Evolutionary conservation across 345 rosid genomes (phyloP), one percentile per base, ranked within the genome.

Genomic region (Gossypium longicalyx): DNA sequence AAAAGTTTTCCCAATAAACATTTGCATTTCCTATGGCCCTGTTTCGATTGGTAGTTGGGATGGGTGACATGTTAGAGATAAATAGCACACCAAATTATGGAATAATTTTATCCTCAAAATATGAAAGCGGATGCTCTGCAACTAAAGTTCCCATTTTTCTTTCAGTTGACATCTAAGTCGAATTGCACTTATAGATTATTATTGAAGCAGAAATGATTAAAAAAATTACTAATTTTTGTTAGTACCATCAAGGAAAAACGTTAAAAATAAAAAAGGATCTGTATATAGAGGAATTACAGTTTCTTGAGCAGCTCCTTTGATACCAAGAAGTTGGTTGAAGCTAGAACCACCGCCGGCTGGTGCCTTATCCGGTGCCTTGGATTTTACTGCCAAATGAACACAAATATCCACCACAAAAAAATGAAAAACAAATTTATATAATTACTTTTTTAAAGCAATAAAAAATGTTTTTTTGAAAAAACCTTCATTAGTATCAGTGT

Each of bases 271-370:
- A 66, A 45, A 67, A 0, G 6, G 54, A 20, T 67, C 53, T 20
- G n/a, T 44, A 12, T 6, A 45, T 45, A 15, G 52, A 25, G 34
- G 52, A 72, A 84, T 87, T 67, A 94, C 98, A 58, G 93, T 86
- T 77, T 92, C 98, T 85, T 87, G 91, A 60, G 95, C 74, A 9
- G 98, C 98, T 80, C 98, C 98, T 86, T 89, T 94, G 81, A 94
- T 94, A 49, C 98, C 98, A 38, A 94, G 97, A 83, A 94, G 93
- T 82, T 94, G 98, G 78, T 94, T 92, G 82, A 94, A 78, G 82
- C 89, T 89, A 8, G 98, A 94, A 71, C 98, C 98, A 63, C 70
- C 80, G 34, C 71, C 75, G 3, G 86, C 89, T 1, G 93, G 93
- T 27, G 97, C 89, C 75, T 90, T 94, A 66, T 89, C 89, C 15